These are phyloP conservation scores for Stachybotrys chartarum DNA, from an alignment of 2,329 filamentous ascomycete species.

Conservation along the genomic window DNA sequence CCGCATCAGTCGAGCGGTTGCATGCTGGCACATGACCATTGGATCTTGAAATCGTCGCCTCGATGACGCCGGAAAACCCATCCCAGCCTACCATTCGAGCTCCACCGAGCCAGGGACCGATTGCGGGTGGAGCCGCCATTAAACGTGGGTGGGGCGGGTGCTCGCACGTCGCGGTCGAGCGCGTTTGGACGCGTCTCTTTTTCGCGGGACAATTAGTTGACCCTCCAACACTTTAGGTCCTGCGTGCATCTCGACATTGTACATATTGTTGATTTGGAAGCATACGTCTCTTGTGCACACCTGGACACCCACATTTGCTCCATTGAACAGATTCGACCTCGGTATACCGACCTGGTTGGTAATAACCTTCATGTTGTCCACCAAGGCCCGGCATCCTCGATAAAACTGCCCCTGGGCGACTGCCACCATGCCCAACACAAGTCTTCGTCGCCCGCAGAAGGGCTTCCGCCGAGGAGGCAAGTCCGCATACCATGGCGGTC, in stretches of 20 bases:
- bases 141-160: conserved; percentile 16
- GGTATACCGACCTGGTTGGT: neutral
- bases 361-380: neutral
- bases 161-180: conserved; percentile 18
- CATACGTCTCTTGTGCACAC: neutral
- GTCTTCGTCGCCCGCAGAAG: conserved; percentile 53
- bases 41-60: neutral
- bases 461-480: conserved; percentile 64
- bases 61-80: conserved; percentile 16
- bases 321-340: neutral
- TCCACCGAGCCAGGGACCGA: too few species aligned
- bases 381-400: neutral
- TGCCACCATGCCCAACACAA: conserved; percentile 51
- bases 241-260: neutral
- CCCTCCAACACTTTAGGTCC: too few species aligned
- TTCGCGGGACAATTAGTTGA: neutral
- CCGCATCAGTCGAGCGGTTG: neutral
- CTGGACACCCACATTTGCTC: neutral
- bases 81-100: too few species aligned
- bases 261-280: neutral
- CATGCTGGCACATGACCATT: neutral
- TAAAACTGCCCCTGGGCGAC: neutral
- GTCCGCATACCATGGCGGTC: conserved; percentile 60
- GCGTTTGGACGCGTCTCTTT: conserved; percentile 25
- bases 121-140: conserved; percentile 13